These are phyloP conservation scores for Pythium phragmitis DNA, from an alignment of 352 stramenopile genomes.

Conservation along the genomic window DNA sequence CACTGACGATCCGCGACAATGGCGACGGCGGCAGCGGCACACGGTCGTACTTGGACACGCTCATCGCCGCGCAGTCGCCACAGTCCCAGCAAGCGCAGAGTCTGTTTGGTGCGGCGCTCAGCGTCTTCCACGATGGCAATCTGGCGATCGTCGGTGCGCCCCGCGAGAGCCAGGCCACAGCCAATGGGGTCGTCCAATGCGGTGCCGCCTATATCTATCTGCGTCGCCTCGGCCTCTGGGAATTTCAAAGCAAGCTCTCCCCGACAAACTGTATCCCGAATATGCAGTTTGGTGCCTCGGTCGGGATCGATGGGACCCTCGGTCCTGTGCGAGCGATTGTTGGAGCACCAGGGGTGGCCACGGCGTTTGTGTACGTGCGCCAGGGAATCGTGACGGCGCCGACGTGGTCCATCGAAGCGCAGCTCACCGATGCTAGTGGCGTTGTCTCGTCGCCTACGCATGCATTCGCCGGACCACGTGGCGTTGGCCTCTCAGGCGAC, in stretches of 20 bases:
- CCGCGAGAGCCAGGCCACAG: constrained; percentile 34
- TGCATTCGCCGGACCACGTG: constrained; percentile 62
- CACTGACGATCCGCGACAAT: constrained; percentile 90
- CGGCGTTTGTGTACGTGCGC: constrained; percentile 52
- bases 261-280: constrained; percentile 42
- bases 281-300: constrained; percentile 64
- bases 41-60: constrained; percentile 56
- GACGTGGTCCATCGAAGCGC: constrained; percentile 49
- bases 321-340: constrained; percentile 61
- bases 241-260: constrained; percentile 53
- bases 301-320: constrained; percentile 69
- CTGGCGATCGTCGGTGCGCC: constrained; percentile 69
- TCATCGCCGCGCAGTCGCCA: constrained; percentile 35
- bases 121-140: constrained; percentile 62
- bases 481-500: constrained; percentile 83
- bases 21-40: constrained; percentile 86
- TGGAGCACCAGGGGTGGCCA: constrained; percentile 53
- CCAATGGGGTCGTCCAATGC: constrained; percentile 34
- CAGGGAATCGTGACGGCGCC: constrained; percentile 18
- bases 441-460: constrained; percentile 43
- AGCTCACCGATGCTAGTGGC: constrained; percentile 37
- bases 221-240: constrained; percentile 62
- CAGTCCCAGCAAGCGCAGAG: constrained; percentile 35
- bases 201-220: constrained; percentile 74
- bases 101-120: constrained; percentile 52